These are phyloP conservation scores for Paxillus rubicundulus DNA, from an alignment of 768 basidiomycete species.

Conservation along the genomic window DNA sequence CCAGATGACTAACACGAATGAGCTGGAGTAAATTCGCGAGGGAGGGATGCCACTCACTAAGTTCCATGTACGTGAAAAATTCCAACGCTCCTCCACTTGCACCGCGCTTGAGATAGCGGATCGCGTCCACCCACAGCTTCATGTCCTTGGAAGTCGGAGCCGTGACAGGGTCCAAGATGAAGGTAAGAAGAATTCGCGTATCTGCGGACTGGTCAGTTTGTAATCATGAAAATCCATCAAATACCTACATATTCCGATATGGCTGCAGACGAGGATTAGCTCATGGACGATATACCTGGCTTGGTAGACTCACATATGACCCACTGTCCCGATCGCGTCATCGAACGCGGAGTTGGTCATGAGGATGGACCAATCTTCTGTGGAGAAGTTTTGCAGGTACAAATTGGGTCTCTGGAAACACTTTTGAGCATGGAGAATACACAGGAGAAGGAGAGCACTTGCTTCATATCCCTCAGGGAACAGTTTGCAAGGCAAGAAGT, in stretches of 20 bases:
- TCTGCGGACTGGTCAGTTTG: slow-evolving; percentile 26
- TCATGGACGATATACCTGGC: neutral
- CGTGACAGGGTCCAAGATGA: slow-evolving; percentile 45
- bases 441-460: neutral
- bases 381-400: slow-evolving; percentile 55
- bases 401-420: slow-evolving; percentile 42
- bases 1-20: slow-evolving; percentile 36
- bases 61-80: slow-evolving; percentile 58
- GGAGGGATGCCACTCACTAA: slow-evolving; percentile 37
- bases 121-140: slow-evolving; percentile 56
- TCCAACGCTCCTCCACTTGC: slow-evolving; percentile 46
- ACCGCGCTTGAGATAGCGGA: slow-evolving; percentile 50
- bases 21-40: neutral
- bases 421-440: neutral
- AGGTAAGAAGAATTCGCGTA: slow-evolving; percentile 47
- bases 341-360: slow-evolving; percentile 51
- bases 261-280: slow-evolving; percentile 32
- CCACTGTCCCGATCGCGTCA: slow-evolving; percentile 48
- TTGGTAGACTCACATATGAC: slow-evolving; percentile 2
- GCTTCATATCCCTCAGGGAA: slow-evolving; percentile 52
- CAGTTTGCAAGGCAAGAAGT: slow-evolving; percentile 45
- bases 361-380: slow-evolving; percentile 51
- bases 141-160: slow-evolving; percentile 47
- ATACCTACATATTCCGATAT: slow-evolving; percentile 52
- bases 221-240: neutral